Evolutionary conservation across 306 rosid species (phyloP), one percentile per base, ranked within the genome.

Genomic region (Pachyrhizus erosus): DNA sequence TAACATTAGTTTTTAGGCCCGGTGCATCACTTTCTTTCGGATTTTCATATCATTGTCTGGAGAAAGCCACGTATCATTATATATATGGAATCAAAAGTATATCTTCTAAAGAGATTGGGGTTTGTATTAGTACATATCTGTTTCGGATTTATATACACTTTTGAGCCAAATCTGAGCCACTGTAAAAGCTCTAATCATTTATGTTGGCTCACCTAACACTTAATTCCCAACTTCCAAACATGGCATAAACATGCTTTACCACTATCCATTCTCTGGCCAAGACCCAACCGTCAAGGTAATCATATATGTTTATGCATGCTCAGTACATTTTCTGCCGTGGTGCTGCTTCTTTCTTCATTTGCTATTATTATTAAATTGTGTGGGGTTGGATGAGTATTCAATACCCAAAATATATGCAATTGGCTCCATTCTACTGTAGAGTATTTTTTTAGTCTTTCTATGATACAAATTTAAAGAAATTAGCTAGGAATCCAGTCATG

Each of bases 11-110:
- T 82, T 72, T 55, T 79, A 72, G 67, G 67, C 70, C 70, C 13
- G 58, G 74, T 46, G 82, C 40, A 84, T 87, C 85, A 68, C 89
- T 80, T 83, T 86, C 83, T 83, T 73, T 9, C 27, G 49, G 87
- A 82, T 86, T 78, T 76, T 39, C 85, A 54, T 64, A 70, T 83
- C 85, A 58, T 76, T 83, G 76, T 87, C 85, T 84, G 80, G 61
- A 61, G 57, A 67, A 15, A 62, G 43, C 31, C 80, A 42, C 46
- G 66, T 14, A 72, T 81, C 49, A 52, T 39, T 79, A 31, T 39
- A 10, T 70, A 74, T 57, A 37, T 58, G 79, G 84, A 65, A 77
- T 73, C 23, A 70, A 27, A 57, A 73, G 73, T 20, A 11, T 68
- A 54, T 67, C 68, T 45, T 73, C 57, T 42, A 33, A 82, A 71